These are phyloP conservation scores for Cicer pinnatifidum DNA, from an alignment of 306 rosid genomes.

Conservation along the genomic window DNA sequence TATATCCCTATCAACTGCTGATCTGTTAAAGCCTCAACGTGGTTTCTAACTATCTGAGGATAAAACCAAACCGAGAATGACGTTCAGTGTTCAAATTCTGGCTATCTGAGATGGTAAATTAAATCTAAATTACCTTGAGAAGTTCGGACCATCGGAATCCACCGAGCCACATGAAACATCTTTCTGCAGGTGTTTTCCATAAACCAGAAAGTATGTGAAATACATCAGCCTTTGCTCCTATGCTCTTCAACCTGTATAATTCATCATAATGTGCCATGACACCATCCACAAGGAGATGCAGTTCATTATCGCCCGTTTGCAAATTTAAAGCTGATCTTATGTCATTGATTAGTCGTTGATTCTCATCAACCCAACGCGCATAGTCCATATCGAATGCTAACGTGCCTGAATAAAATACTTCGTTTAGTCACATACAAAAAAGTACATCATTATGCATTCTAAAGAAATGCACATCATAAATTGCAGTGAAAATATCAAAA, in stretches of 20 bases:
- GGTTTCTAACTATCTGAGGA: conserved; percentile 68
- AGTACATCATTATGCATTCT: neutral
- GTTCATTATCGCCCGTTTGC: conserved; percentile 65
- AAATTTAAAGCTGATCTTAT: conserved; percentile 70
- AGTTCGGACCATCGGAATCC: conserved; percentile 89
- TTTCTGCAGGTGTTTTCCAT: conserved; percentile 89
- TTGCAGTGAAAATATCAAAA: neutral
- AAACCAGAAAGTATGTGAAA: conserved; percentile 89
- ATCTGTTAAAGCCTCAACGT: conserved; percentile 77
- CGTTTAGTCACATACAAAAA: neutral
- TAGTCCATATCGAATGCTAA: conserved; percentile 76
- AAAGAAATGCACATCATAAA: neutral
- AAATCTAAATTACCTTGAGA: conserved; percentile 62
- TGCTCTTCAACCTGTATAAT: conserved; percentile 68
- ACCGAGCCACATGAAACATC: conserved; percentile 93
- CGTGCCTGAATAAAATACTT: conserved; percentile 53
- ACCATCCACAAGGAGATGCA: conserved; percentile 70
- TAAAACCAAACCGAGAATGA: too few species aligned
- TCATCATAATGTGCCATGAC: conserved; percentile 74
- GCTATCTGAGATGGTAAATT: neutral
- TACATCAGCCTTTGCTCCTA: conserved; percentile 81
- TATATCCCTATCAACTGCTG: conserved; percentile 78
- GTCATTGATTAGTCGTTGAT: conserved; percentile 65
- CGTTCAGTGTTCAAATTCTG: too few species aligned
- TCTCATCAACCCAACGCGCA: conserved; percentile 77